Conservation (phyloP, 306 rosid genomes). For the Herpetospermum pedunculosum region DNA sequence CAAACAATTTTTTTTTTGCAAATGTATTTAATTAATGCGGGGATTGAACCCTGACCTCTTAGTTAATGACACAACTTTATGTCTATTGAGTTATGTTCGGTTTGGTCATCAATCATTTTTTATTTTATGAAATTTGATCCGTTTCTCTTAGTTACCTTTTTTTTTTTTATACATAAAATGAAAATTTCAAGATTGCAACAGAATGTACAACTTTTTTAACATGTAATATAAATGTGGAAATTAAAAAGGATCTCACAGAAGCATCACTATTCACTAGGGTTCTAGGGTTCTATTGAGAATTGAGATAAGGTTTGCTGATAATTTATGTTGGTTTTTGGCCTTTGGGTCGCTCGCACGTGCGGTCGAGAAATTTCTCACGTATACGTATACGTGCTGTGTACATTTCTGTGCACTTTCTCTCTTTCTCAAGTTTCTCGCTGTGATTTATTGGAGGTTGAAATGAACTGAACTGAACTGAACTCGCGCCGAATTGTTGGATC, state of each 20-base stretch:
- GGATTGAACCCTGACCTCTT: no score
- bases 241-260: neutral
- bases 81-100: no score
- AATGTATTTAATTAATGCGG: no score
- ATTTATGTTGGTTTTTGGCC: neutral
- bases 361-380: neutral
- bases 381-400: neutral
- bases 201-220: no score
- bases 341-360: neutral
- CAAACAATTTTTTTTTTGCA: no score
- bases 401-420: neutral
- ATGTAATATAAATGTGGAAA: no score
- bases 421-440: neutral
- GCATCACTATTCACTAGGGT: no score
- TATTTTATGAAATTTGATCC: neutral
- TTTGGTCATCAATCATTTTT: no score
- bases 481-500: neutral
- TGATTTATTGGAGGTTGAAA: neutral
- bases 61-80: no score
- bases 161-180: no score
- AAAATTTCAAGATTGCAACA: no score
- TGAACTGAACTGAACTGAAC: neutral
- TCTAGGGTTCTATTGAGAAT: no score
- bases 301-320: neutral
- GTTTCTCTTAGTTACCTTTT: neutral